A percentile compares a stretch with the other conserved stretches of the same genome.
Evolutionary conservation across 371 early-diverging fungal species (phyloP).

Genomic region (Mortierella sp.): DNA sequence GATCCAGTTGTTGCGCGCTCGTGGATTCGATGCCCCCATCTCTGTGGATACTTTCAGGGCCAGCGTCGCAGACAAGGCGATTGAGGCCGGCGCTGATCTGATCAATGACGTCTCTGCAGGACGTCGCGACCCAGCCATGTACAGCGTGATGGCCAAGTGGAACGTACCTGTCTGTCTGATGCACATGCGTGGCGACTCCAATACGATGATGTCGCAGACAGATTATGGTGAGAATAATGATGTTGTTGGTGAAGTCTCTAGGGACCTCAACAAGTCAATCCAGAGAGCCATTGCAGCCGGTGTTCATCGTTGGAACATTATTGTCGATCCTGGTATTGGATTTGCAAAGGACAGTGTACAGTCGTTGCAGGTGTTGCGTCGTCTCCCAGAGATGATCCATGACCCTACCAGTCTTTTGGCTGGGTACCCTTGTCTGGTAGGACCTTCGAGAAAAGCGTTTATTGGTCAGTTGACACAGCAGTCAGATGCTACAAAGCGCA

Average conservation of each 20-base stretch:
- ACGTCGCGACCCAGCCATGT: conserved; percentile 85
- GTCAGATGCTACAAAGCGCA: conserved; percentile 79
- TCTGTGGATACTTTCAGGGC: conserved; percentile 96
- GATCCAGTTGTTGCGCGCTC: conserved; percentile 78
- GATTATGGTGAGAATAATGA: conserved; percentile 79
- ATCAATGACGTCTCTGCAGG: conserved; percentile 98
- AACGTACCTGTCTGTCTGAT: conserved; percentile 93
- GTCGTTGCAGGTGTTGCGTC: conserved; percentile 87
- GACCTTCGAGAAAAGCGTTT: conserved; percentile 90
- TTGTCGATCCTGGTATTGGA: conserved; percentile 97
- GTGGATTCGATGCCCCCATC: conserved; percentile 77
- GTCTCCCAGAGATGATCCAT: conserved; percentile 72
- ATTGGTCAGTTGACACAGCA: conserved; percentile 83
- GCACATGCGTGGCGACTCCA: conserved; percentile 97
- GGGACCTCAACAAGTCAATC: conserved; percentile 76
- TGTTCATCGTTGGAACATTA: conserved; percentile 95
- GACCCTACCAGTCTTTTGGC: conserved; percentile 61
- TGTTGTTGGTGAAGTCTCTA: conserved; percentile 80
- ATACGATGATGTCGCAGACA: conserved; percentile 87
- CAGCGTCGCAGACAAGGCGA: conserved; percentile 83
- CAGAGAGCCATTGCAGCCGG: conserved; percentile 81
- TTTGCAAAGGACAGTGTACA: conserved; percentile 94
- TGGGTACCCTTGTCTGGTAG: conserved; percentile 88
- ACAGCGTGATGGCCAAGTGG: conserved; percentile 78
- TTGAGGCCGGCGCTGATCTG: conserved; percentile 89